A percentile compares a stretch with the other conserved stretches of the same genome.
phyloP scores from a whole-genome alignment of 257 asterid genomes.

The Solanum chiquidenum region DNA sequence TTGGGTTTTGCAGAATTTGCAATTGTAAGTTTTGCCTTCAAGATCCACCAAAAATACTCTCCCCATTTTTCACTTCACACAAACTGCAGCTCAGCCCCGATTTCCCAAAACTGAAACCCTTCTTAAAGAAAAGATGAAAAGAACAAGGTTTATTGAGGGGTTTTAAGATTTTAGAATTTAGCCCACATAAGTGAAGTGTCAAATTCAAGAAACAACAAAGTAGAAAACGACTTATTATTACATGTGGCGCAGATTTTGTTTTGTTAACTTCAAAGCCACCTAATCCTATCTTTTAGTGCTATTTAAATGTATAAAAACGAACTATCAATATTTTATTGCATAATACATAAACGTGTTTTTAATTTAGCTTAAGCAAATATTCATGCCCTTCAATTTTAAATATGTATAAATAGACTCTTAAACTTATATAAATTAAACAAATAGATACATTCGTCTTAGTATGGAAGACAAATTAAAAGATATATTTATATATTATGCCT shows the following conservation, averaged over 20 bases:
- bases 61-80: constrained; percentile 36
- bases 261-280: not conserved
- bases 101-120: not conserved
- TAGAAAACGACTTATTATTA: not conserved
- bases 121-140: not conserved
- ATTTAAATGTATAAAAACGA: not conserved
- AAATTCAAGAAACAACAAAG: not conserved
- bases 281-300: not conserved
- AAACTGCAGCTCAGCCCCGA: not conserved
- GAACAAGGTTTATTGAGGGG: not conserved
- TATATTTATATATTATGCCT: no score
- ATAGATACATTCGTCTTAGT: no score
- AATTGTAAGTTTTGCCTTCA: constrained; percentile 54
- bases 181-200: not conserved
- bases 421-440: no score
- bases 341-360: no score
- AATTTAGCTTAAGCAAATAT: no score
- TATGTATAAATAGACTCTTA: no score
- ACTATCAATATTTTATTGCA: no score
- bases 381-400: no score
- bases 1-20: constrained; percentile 73
- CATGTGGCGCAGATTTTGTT: not conserved
- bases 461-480: no score
- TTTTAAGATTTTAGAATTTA: not conserved
- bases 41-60: constrained; percentile 56